Conservation (phyloP, 1,284 basidiomycete species). For the Cryptococcus sp. region DNA sequence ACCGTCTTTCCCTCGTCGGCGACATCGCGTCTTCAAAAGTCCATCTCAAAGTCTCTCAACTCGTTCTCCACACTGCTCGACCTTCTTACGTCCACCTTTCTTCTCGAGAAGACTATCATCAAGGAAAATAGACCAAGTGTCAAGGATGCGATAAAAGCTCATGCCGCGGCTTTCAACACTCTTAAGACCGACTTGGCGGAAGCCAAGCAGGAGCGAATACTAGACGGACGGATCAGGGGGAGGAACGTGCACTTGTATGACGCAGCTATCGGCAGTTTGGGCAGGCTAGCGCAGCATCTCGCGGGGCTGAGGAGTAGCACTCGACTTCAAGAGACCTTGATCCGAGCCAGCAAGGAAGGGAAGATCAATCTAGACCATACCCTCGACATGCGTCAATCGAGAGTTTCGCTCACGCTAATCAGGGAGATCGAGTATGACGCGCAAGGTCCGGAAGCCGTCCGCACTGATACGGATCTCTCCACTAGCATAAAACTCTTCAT, state of each 20-base stretch:
- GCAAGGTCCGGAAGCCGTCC: slow-evolving; percentile 31
- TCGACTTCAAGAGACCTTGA: slow-evolving; percentile 75
- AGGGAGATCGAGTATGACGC: slow-evolving; percentile 52
- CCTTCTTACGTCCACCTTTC: slow-evolving; percentile 77
- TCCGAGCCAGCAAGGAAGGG: slow-evolving; percentile 64
- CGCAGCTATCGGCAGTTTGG: slow-evolving; percentile 78
- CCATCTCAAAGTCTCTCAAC: slow-evolving; percentile 80
- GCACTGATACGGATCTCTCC: slow-evolving; percentile 58
- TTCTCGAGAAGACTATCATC: slow-evolving; percentile 62
- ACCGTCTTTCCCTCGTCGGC: slow-evolving; percentile 81
- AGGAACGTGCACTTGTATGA: slow-evolving; percentile 67
- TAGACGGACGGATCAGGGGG: slow-evolving; percentile 55
- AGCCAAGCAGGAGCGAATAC: slow-evolving; percentile 77
- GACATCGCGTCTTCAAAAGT: slow-evolving; percentile 71
- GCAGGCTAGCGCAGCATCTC: slow-evolving; percentile 84
- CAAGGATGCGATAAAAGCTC: slow-evolving; percentile 71
- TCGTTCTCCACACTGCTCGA: slow-evolving; percentile 82
- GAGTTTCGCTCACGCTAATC: not conserved
- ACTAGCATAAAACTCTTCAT: slow-evolving; percentile 76
- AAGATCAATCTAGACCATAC: slow-evolving; percentile 53
- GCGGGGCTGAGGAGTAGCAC: slow-evolving; percentile 82
- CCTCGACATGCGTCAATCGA: too few relatives aligned
- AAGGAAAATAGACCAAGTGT: slow-evolving; percentile 52
- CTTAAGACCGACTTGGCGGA: slow-evolving; percentile 80
- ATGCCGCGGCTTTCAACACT: slow-evolving; percentile 82